Base-by-base conservation (phyloP, 2,329 filamentous ascomycete genomes). In the Lasiodiplodia citricola region DNA sequence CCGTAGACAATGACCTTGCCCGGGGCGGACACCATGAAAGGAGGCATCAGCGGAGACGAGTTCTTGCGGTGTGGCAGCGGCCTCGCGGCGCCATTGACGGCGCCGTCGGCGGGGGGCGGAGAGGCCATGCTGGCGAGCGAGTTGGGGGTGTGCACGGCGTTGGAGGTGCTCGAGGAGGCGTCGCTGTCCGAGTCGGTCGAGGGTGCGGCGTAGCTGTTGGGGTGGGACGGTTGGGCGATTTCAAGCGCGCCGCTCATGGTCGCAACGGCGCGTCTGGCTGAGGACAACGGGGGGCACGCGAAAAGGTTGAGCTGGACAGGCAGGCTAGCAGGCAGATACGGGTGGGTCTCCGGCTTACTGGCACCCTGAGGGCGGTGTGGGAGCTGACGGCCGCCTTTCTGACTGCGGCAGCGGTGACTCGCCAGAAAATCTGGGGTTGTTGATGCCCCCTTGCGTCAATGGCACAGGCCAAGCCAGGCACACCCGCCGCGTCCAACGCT, bases 1-100 rank as follows among this genome's bases (percentile, higher is more conserved):
- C 96, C 96, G 82, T 95, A 98, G 66, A 98, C 93, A 79, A 99
- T 99, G 77, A 97, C 96, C 80, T 99, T 99, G 72, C 95, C 96
- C 0, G 96, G 96, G 2, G 96, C 95, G 18, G 96, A 98, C 68
- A 98, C 94, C 92, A 99, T 97, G 79, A 99, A 99, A 70, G 94
- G 85, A 54, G 95, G 94, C 82, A 96, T 87, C 83, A 91, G 87
- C 1, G 89, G 88, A 60, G 87, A 87, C 25, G 82, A 84, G 47
- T 72, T 70, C 70, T 73, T 75, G 62, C 68, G 68, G 41, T 23
- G 55, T 18, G 21, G 41, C 28, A 54, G 13, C 21, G 66, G 66
- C 54, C 44, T 66, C 28, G 54, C 21, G 47, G 44, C n/a, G 68
- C 68, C 62, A 62, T 62, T 66, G 66, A 50, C 35, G 37, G 44